Conservation (phyloP, 75 land plant genomes). For the Pinus taeda region DNA sequence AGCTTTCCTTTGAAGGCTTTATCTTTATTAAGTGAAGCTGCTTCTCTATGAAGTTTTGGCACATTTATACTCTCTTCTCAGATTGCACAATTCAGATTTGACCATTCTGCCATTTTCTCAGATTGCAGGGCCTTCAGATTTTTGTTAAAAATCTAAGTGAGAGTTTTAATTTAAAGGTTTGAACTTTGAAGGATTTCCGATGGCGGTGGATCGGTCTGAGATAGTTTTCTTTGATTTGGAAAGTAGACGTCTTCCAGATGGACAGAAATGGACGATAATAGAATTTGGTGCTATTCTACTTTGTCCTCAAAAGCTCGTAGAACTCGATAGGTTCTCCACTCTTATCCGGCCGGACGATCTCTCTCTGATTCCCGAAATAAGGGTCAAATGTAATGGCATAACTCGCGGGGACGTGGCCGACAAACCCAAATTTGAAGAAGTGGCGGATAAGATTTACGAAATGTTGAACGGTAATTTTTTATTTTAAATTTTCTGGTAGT, state of each 20-base stretch:
- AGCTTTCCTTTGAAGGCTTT: no score
- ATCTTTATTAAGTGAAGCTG: no score
- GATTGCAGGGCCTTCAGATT: no score
- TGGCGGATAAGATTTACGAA: constrained; percentile 57
- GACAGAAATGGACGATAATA: constrained; percentile 45
- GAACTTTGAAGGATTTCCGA: no score
- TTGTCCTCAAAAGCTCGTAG: constrained; percentile 55
- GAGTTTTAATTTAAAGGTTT: no score
- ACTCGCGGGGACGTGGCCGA: constrained; percentile 33
- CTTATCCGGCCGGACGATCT: constrained; percentile 56
- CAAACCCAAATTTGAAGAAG: constrained; percentile 54
- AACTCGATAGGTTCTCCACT: constrained; percentile 57
- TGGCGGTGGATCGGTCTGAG: constrained; percentile 16
- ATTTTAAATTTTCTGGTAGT: neutral
- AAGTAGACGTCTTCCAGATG: constrained; percentile 56
- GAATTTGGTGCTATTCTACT: constrained; percentile 77
- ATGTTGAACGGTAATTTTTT: constrained; percentile 54
- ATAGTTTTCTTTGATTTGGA: constrained; percentile 87
- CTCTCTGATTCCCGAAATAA: constrained; percentile 29
- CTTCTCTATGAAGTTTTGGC: no score
- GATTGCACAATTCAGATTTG: no score
- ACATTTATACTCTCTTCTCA: no score
- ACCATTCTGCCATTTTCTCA: no score
- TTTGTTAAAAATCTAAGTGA: no score
- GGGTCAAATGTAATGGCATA: constrained; percentile 70